Base-by-base conservation (phyloP, 331 rosid species). In the Telfairia occidentalis region DNA sequence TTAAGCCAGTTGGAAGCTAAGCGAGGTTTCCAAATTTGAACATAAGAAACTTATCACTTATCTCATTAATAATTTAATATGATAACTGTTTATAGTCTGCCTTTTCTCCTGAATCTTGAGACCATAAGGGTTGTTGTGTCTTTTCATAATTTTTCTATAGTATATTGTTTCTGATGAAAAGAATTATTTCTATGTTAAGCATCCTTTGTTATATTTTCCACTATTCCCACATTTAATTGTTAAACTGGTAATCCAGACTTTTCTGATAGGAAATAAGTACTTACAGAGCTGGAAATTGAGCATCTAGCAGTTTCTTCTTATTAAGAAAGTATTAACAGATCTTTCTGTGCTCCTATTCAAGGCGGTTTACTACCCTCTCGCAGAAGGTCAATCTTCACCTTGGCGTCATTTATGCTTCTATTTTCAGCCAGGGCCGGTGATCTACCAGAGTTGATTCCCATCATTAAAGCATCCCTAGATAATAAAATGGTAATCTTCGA, bases 321-420 rank as follows among this genome's bases (percentile, higher is more conserved):
- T 35, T 64, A 37, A 49, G 46, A n/a, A 48, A 9, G 45, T 48
- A 23, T 9, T 66, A 43, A 58, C 78, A 53, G 54, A 76, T 23
- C 72, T 75, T 46, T 79, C 75, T 74, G 77, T 81, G 48, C 71
- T 73, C 50, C 50, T 80, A 76, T 82, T 82, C 63, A 78, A 94
- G 97, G 91, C 55, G 91, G 90, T 73, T 75, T 91, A 73, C 96
- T 78, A 71, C 90, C 90, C 77, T 94, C 96, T 80, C 90, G 84
- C 78, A 85, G 92, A 87, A 90, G 96, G 82, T 91, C 95, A 57
- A 91, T 94, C 77, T 90, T 87, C 83, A 88, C 97, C 71, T 78
- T 94, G 87, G 98, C 92, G 7, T 86, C 89, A 0, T 88, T 82
- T 84, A 94, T 94, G 97, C 96, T 91, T 48, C 80, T 91, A 76